Evolutionary conservation across 371 early-diverging fungal species (phyloP), one percentile per base, ranked within the genome.

Genomic region (Lichtheimia ornata): DNA sequence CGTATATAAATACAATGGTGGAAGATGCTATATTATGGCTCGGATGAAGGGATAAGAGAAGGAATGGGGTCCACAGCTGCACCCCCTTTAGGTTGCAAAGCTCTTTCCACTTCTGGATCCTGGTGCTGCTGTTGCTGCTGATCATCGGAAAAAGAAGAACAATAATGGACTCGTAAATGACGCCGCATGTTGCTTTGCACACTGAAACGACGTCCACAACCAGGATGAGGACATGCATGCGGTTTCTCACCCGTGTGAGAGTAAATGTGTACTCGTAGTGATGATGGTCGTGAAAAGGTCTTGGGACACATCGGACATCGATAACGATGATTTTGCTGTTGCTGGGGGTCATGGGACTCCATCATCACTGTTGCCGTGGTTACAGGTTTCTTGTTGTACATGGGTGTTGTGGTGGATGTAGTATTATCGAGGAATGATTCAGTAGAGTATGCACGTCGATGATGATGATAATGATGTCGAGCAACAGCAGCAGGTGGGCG

Each of bases 161-260:
- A 63, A 28, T 57, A 57, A 59, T 79, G 80, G 4, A 79, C 74
- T 20, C 76, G 66, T 35, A 79, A 52, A 62, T 91, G 92, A n/a
- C 92, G 82, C 17, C 87, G 84, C 82, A 89, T 67, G 58, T 91
- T 91, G 67, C 87, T 87, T 56, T 81, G 76, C 1, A 90, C 91
- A 5, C 88, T 86, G 58, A 91, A 91, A 30, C 74, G 74, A 50
- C 84, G 80, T 9, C 79, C 80, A 67, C 92, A 91, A 1, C 85
- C 88, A 44, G 73, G 71, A 30, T 72, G 77, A 0, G 68, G 66
- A 64, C 91, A 91, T 42, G 68, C 77, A 69, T 82, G 83, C 5
- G 91, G 91, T 59, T 84, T 82, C 62, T 90, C 90, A 6, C 90
- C 89, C 1, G 91, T 89, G 61, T 91, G 91, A 1, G 88, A 83